Conservation (phyloP, 2,329 filamentous ascomycete genomes). For the Colletotrichum salicis region DNA sequence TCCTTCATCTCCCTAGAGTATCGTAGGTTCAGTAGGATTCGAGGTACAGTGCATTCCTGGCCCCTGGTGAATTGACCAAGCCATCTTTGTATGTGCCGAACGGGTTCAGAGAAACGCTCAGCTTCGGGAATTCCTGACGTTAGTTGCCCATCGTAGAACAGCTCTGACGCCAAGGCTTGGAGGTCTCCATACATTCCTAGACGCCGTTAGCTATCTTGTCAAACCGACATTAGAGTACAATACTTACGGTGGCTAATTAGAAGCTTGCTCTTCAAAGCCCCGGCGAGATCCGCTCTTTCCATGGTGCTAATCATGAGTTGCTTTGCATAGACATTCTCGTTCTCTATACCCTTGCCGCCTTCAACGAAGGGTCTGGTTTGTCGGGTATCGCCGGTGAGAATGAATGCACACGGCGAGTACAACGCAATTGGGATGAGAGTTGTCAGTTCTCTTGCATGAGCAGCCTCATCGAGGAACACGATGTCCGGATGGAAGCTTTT, state of each 20-base stretch:
- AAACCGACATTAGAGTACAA: not conserved
- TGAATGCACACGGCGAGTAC: slow-evolving; percentile 55
- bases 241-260: slow-evolving; percentile 49
- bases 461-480: slow-evolving; percentile 82
- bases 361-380: slow-evolving; percentile 57
- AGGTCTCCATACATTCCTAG: slow-evolving; percentile 47
- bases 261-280: slow-evolving; percentile 46
- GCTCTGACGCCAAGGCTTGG: slow-evolving; percentile 51
- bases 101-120: slow-evolving; percentile 42
- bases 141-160: slow-evolving; percentile 56
- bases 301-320: slow-evolving; percentile 46
- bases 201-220: not conserved
- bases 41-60: slow-evolving; percentile 44
- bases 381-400: slow-evolving; percentile 58
- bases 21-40: slow-evolving; percentile 47
- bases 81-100: slow-evolving; percentile 43
- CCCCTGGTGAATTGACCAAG: slow-evolving; percentile 42
- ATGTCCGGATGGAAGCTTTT: slow-evolving; percentile 80
- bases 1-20: slow-evolving; percentile 41
- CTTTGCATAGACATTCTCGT: slow-evolving; percentile 21
- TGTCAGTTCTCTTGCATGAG: slow-evolving; percentile 57
- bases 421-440: slow-evolving; percentile 56
- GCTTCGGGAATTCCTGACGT: slow-evolving; percentile 42
- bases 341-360: slow-evolving; percentile 17
- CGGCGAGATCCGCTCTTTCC: slow-evolving; percentile 48